Evolutionary conservation across 31 red algal genomes (phyloP), one percentile per base, ranked within the genome.

Genomic region (Odonthalia washingtoniensis): DNA sequence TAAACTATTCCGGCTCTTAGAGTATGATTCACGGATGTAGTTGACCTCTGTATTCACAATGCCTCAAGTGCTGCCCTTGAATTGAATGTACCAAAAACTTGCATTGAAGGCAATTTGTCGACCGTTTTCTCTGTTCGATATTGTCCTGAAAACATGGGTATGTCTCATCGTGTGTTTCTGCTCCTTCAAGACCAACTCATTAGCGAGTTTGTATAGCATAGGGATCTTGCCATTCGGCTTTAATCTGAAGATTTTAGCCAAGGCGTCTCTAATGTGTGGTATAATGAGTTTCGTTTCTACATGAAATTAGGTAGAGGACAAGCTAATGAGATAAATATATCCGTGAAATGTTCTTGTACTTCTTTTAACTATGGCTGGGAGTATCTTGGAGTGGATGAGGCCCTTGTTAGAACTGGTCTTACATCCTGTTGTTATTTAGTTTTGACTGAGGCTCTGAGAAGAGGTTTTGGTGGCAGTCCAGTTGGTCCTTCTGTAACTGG

Each of bases 401-500:
- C 79, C 40, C 67, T 95, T 9, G 94, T 95, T 2, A 84, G 83
- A 21, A 95, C 94, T 4, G 35, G n/a, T 26, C 78, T 95, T 30
- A 95, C 94, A 37, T 85, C 85, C 27, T 75, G 83, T 34, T 91
- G 84, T 44, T 86, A 89, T 57, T 32, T 95, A 26, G 81, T 83
- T 39, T 75, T 95, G 61, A n/a, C n/a, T n/a, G n/a, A n/a, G n/a
- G n/a, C n/a, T n/a, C n/a, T n/a, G n/a, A n/a, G n/a, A n/a, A n/a
- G 80, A 72, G 94, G 94, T 28, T 74, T 80, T 52, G 94, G 94
- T 12, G 94, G 94, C 5, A 80, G 84, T 77, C 94, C 89, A 18
- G 88, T 89, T 52, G 94, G 94, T 38, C 94, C 94, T 42, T 88
- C 94, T n/a, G 94, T 88, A 32, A 95, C 94, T 33, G 94, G 94